Evolutionary conservation across 768 basidiomycete species (phyloP).

Genomic region (Astraeus odoratus): DNA sequence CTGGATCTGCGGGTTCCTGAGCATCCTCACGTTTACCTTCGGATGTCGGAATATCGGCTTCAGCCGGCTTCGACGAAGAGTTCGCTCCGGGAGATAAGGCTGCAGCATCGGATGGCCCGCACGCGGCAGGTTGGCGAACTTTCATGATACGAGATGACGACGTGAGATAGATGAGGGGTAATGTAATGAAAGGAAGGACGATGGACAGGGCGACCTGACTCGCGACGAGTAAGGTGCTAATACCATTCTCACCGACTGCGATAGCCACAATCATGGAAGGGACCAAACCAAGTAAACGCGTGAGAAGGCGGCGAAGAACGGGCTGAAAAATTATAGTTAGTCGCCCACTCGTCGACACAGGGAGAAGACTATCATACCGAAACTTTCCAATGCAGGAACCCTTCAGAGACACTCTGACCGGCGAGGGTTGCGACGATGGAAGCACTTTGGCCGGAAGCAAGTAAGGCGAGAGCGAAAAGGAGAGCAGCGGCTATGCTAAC

Average conservation of each 20-base stretch:
- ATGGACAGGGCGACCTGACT: constrained; percentile 82
- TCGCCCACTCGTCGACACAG: constrained; percentile 13
- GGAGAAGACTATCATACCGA: constrained; percentile 42
- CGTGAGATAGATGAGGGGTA: constrained; percentile 75
- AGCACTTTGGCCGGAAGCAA: constrained; percentile 85
- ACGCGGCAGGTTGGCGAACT: constrained; percentile 31
- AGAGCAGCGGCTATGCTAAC: constrained; percentile 59
- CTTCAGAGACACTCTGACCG: constrained; percentile 87
- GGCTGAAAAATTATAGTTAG: constrained; percentile 41
- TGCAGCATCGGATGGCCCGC: neutral
- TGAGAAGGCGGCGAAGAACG: constrained; percentile 70
- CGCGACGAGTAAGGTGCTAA: constrained; percentile 74
- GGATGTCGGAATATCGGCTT: neutral
- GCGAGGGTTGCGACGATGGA: constrained; percentile 86
- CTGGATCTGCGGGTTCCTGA: constrained; percentile 1
- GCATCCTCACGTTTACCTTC: neutral
- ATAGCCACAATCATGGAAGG: constrained; percentile 78
- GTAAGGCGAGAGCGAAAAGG: constrained; percentile 82
- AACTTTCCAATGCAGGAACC: constrained; percentile 81
- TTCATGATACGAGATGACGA: constrained; percentile 63
- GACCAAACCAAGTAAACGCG: constrained; percentile 73
- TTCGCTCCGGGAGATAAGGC: neutral
- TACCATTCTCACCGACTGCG: constrained; percentile 59
- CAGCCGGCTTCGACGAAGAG: neutral
- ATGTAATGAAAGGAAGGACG: constrained; percentile 78